These are phyloP conservation scores for Odonthalia washingtoniensis DNA, from an alignment of 31 red algal species.

Conservation along the genomic window DNA sequence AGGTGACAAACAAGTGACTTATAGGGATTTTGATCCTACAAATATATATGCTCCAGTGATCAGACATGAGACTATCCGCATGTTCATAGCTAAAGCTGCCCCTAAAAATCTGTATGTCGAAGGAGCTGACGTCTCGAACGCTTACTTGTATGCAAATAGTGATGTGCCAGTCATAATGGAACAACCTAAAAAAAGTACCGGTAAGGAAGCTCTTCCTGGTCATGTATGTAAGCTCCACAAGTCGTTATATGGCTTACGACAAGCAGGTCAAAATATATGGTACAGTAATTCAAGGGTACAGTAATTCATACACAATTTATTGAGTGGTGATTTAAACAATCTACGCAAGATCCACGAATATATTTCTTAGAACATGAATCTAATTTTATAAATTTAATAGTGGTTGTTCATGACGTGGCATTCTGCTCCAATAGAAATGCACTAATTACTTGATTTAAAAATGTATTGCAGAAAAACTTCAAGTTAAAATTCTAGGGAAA, in stretches of 20 bases:
- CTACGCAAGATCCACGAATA: conserved; percentile 13
- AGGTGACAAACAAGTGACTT: neutral
- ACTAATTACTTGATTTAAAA: neutral
- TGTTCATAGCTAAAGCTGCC: conserved; percentile 33
- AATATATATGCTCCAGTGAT: conserved; percentile 34
- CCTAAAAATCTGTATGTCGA: neutral
- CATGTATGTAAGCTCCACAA: conserved; percentile 23
- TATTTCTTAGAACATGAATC: conserved; percentile 15
- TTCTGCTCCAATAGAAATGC: neutral
- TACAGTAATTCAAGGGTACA: conserved; percentile 16
- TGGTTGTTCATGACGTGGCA: conserved; percentile 27
- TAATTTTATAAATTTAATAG: neutral
- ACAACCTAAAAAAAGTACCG: conserved; percentile 19
- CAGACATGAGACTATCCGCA: conserved; percentile 31
- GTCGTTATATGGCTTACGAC: neutral
- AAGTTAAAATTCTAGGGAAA: neutral
- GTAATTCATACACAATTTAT: conserved; percentile 27
- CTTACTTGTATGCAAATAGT: conserved; percentile 9
- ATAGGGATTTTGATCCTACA: conserved; percentile 25
- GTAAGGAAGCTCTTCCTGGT: neutral
- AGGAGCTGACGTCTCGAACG: neutral
- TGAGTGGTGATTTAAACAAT: conserved; percentile 26
- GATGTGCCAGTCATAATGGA: conserved; percentile 51
- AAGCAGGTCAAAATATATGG: too few species aligned
- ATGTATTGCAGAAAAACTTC: neutral